These are phyloP conservation scores for Micractinium conductrix DNA, from an alignment of 139 green algal species.

Conservation along the genomic window DNA sequence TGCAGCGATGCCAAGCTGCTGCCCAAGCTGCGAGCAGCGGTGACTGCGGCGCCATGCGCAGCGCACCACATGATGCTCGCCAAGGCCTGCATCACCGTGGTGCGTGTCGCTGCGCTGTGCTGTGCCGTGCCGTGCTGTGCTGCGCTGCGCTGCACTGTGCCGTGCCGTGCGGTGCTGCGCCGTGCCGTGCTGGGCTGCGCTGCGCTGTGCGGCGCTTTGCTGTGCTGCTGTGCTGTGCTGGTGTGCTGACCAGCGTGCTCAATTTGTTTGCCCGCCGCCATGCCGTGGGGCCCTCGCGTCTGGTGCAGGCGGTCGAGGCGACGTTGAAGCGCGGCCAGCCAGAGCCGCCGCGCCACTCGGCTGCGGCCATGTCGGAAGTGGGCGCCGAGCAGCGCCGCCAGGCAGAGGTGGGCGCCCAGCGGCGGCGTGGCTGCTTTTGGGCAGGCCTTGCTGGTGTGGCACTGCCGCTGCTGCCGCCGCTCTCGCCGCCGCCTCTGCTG, in stretches of 20 bases:
- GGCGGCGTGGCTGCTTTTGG: not conserved
- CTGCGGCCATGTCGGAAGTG: not conserved
- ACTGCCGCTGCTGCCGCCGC: no score
- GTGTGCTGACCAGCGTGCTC: no score
- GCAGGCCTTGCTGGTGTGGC: no score
- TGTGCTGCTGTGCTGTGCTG: no score
- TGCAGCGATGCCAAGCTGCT: slow-evolving; percentile 12
- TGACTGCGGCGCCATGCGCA: not conserved
- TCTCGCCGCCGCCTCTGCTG: no score
- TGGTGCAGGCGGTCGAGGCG: not conserved
- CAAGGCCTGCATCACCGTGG: not conserved
- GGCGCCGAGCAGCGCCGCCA: not conserved
- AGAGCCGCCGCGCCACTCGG: not conserved
- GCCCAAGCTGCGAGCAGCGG: not conserved
- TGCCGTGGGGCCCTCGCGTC: not conserved
- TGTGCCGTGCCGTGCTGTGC: no score
- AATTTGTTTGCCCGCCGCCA: no score
- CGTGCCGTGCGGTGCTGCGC: no score
- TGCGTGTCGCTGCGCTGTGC: not conserved
- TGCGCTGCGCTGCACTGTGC: no score
- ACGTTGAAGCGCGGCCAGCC: not conserved
- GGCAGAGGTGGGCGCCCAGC: not conserved
- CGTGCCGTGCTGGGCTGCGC: no score
- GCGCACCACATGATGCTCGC: not conserved
- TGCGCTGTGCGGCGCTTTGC: no score